Conservation (phyloP, 768 basidiomycete genomes). For the Mycena pura region DNA sequence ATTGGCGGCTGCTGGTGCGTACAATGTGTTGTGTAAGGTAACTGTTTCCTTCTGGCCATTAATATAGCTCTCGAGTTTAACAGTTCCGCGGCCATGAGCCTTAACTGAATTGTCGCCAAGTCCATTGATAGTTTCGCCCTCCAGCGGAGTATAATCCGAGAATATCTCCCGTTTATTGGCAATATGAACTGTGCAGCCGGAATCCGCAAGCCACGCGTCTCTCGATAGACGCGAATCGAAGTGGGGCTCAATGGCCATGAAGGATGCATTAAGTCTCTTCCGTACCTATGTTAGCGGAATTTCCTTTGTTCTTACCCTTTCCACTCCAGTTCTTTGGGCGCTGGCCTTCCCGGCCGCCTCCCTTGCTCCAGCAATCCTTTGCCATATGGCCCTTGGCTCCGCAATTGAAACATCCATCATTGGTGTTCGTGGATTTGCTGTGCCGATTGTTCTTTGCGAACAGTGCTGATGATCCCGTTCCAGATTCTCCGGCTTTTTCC, state of each 20-base stretch:
- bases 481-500: constrained; percentile 13
- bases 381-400: constrained; percentile 3
- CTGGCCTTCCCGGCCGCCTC: constrained; percentile 13
- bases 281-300: constrained; percentile 2
- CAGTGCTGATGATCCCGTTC: constrained; percentile 6
- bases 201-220: constrained; percentile 15
- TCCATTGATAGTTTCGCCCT: constrained; percentile 13
- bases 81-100: constrained; percentile 6
- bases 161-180: background rate
- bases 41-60: constrained; percentile 8
- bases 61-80: constrained; percentile 3
- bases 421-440: constrained; percentile 3
- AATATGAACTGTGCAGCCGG: constrained; percentile 14
- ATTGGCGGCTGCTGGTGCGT: background rate
- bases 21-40: constrained; percentile 5
- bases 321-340: background rate
- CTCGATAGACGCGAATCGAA: constrained; percentile 18
- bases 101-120: constrained; percentile 9
- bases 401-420: constrained; percentile 15
- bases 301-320: background rate
- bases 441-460: constrained; percentile 8
- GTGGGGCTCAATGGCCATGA: constrained; percentile 9
- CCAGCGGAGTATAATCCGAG: constrained; percentile 2
- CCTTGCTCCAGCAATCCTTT: constrained; percentile 16
- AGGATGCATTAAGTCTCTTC: background rate